Percentiles rank a stretch among this genome's conserved stretches.
phyloP scores from a whole-genome alignment of 164 flowering plant genomes.

The Umbilicus rupestris region DNA sequence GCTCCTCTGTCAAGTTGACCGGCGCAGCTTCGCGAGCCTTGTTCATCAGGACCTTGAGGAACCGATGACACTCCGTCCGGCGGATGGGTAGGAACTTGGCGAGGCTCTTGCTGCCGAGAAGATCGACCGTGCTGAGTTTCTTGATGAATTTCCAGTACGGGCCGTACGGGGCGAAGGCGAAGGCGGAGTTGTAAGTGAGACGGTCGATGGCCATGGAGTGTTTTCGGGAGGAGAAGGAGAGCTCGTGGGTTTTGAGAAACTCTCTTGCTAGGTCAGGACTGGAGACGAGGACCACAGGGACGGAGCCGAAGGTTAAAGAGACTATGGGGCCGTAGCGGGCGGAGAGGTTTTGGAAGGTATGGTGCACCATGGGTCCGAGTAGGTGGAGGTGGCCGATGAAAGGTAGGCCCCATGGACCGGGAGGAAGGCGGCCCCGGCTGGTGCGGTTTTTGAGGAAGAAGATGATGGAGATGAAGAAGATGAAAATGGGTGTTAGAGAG shows the following conservation, averaged over 20 bases:
- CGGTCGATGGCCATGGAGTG: conserved; percentile 20
- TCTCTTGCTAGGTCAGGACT: conserved; percentile 33
- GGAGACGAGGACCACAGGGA: conserved; percentile 34
- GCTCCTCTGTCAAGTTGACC: conserved; percentile 29
- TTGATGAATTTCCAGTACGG: conserved; percentile 58
- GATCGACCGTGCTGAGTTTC: conserved; percentile 39
- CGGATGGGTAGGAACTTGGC: conserved; percentile 21
- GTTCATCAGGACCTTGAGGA: conserved; percentile 14
- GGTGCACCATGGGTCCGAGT: conserved; percentile 39
- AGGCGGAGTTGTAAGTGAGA: conserved; percentile 30
- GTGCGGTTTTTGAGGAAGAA: background rate
- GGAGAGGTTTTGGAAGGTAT: conserved; percentile 31
- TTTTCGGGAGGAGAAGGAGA: conserved; percentile 28
- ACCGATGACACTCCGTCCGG: conserved; percentile 17
- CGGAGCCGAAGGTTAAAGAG: conserved; percentile 37
- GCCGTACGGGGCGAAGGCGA: conserved; percentile 47
- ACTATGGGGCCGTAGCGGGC: conserved; percentile 42
- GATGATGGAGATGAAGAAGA: background rate
- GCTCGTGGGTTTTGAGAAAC: conserved; percentile 42
- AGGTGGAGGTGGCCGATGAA: conserved; percentile 57
- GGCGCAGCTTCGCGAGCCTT: conserved; percentile 18
- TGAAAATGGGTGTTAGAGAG: background rate
- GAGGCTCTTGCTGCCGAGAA: conserved; percentile 29
- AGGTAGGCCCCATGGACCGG: conserved; percentile 40
- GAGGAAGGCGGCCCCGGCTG: conserved; percentile 23